phyloP scores from a whole-genome alignment of 2,329 filamentous ascomycete genomes.

The Chaetomiaceae sp. region DNA sequence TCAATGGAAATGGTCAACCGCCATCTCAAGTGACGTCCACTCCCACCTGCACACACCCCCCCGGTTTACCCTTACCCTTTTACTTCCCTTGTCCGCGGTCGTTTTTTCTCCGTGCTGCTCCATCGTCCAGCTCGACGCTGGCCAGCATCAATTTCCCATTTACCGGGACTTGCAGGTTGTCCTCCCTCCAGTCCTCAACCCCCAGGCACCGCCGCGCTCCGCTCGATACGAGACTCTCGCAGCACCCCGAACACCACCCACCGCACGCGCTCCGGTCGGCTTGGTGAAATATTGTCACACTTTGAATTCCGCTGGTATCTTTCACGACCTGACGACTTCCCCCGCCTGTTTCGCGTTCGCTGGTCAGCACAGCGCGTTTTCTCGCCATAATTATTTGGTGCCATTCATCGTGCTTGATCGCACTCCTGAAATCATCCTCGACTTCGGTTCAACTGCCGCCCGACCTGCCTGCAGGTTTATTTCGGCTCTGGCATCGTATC shows the following conservation, averaged over 20 bases:
- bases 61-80: conserved; percentile 7
- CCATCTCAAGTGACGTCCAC: conserved; percentile 17
- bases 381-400: conserved; percentile 6
- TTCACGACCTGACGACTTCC: not conserved
- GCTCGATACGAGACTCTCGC: conserved; percentile 8
- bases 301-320: not conserved
- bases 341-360: conserved; percentile 4
- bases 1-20: conserved; percentile 19
- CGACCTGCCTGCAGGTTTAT: not conserved
- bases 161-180: conserved; percentile 9
- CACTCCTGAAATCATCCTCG: conserved; percentile 1
- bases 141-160: conserved; percentile 21
- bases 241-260: not conserved
- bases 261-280: not conserved
- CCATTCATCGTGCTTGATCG: conserved; percentile 15
- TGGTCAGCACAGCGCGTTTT: not conserved
- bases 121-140: conserved; percentile 21
- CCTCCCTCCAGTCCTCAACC: not conserved
- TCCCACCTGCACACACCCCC: not conserved
- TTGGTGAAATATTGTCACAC: conserved; percentile 2
- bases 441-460: not conserved
- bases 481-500: not conserved
- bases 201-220: conserved; percentile 15
- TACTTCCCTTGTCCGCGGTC: conserved; percentile 14
- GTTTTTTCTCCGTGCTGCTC: conserved; percentile 13